Base-by-base conservation (phyloP, 75 land plant genomes). In the Cupressus sempervirens region DNA sequence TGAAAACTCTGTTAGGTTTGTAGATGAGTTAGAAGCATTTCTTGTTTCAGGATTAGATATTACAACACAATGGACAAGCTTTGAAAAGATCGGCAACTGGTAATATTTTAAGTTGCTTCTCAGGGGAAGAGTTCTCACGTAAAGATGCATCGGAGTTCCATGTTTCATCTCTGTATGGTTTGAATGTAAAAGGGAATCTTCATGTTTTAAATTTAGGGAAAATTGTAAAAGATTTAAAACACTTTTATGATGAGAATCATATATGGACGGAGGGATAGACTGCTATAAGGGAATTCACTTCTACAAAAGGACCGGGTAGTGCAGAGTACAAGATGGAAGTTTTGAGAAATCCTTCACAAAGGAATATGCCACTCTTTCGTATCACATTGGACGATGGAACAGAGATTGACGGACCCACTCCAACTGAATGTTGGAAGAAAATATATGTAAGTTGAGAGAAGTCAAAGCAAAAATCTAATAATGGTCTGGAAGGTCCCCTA, bases 181-280 rank as follows among this genome's bases (percentile, higher is more conserved):
- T 43, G 30, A 41, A 41, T 77, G 80, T 1, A 23, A 41, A 43
- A n/a, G n/a, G n/a, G n/a, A n/a, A n/a, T n/a, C n/a, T n/a, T n/a
- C n/a, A n/a, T n/a, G n/a, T n/a, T n/a, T n/a, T n/a, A n/a, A n/a
- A n/a, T n/a, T n/a, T n/a, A 94, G 96, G 98, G 83, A 92, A 90
- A 70, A 89, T 95, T 90, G 95, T 95, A 32, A 92, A 86, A 77
- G 95, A 97, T 83, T 95, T 96, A 13, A 92, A 93, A 56, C 82
- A 93, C 89, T 97, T 95, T 82, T 93, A 91, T 73, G 90, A 90
- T 83, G 93, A 93, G 84, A 84, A 92, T 32, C 85, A 88, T 56
- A 90, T 94, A 34, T 97, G 98, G 94, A 94, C 99, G 48, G 95
- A 91, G 88, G 99, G 98, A 29, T 97, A 95, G 81, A 92, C 92